Percentiles rank a stretch among this genome's conserved stretches.
phyloP scores from a whole-genome alignment of 768 basidiomycete species.

The Podaxis sp. region DNA sequence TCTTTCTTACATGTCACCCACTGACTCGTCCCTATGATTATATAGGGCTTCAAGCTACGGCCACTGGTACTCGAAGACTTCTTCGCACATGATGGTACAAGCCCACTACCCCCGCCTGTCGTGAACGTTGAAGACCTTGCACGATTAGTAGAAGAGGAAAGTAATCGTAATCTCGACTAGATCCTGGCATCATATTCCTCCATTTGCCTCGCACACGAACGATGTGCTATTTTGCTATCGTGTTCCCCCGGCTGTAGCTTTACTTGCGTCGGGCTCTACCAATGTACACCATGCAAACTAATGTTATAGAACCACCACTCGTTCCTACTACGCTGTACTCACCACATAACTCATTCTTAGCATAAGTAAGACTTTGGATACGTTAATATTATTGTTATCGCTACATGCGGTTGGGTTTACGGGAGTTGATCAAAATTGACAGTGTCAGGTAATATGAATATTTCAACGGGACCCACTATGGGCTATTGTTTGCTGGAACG shows the following conservation, averaged over 20 bases:
- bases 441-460: too few species aligned
- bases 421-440: not conserved
- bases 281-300: too few species aligned
- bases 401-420: not conserved
- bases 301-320: too few species aligned
- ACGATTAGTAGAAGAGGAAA: slow-evolving; percentile 8
- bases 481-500: too few species aligned
- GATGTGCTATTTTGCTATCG: not conserved
- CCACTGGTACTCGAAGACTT: slow-evolving; percentile 75
- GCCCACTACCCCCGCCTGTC: slow-evolving; percentile 29
- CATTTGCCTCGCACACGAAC: not conserved
- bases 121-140: slow-evolving; percentile 2
- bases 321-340: not conserved
- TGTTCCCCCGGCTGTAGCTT: not conserved
- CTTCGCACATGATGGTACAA: slow-evolving; percentile 39
- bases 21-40: not conserved
- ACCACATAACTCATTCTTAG: not conserved
- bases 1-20: not conserved
- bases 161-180: not conserved
- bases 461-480: too few species aligned
- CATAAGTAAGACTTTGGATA: not conserved
- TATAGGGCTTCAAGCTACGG: slow-evolving; percentile 75
- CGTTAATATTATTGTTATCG: not conserved
- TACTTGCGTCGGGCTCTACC: too few species aligned
- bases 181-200: not conserved